Percentiles rank a stretch among this genome's conserved stretches.
phyloP scores from a whole-genome alignment of 345 rosid genomes.

The Acer saccharum region DNA sequence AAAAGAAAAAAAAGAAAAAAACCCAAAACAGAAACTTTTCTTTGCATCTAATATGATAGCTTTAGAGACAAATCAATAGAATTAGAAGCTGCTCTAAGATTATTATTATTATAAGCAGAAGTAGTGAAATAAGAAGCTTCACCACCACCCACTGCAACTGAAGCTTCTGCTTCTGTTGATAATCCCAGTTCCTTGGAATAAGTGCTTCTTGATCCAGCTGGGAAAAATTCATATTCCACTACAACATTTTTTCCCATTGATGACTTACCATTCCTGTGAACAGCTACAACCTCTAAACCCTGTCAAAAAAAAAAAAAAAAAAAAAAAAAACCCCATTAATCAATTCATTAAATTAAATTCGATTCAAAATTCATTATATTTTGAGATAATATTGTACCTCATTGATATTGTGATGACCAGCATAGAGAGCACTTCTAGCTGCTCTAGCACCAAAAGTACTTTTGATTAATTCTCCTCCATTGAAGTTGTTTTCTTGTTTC shows the following conservation, averaged over 20 bases:
- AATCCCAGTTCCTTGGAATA: conserved; percentile 43
- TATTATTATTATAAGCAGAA: conserved; percentile 15
- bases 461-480: conserved; percentile 9
- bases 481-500: conserved; percentile 24
- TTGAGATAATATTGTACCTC: conserved; percentile 23
- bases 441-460: conserved; percentile 22
- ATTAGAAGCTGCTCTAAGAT: conserved; percentile 38
- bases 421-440: conserved; percentile 25
- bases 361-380: no score
- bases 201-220: conserved; percentile 34
- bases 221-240: conserved; percentile 77
- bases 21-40: conserved; percentile 22
- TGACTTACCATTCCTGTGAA: conserved; percentile 43
- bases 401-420: conserved; percentile 18
- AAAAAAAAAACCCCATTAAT: neutral
- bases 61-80: conserved; percentile 86
- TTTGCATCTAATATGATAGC: conserved; percentile 50
- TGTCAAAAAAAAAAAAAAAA: neutral
- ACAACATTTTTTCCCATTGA: conserved; percentile 26
- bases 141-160: conserved; percentile 34
- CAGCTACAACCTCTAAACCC: conserved; percentile 35
- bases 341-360: no score
- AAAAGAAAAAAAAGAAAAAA: neutral
- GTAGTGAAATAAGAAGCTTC: conserved; percentile 36
- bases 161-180: conserved; percentile 26